A percentile compares a stretch with the other conserved stretches of the same genome.
phyloP scores from a whole-genome alignment of 768 basidiomycete species.

The Baorangia bicolor region DNA sequence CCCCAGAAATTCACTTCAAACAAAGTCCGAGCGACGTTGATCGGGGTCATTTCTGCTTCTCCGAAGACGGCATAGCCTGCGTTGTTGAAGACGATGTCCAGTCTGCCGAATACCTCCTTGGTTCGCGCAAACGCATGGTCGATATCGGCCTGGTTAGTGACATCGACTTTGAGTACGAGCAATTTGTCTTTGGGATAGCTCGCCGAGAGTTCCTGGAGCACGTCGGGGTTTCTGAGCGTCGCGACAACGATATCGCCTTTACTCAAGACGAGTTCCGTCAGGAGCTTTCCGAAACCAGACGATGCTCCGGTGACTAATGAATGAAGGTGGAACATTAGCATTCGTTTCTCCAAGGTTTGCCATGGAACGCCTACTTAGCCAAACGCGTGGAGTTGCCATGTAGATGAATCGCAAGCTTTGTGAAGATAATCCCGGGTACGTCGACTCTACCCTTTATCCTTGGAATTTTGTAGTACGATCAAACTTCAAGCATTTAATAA shows the following conservation, averaged over 20 bases:
- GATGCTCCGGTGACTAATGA: constrained; percentile 45
- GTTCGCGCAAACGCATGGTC: constrained; percentile 10
- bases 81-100: constrained; percentile 25
- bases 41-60: constrained; percentile 24
- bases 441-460: no score
- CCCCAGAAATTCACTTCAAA: constrained; percentile 33
- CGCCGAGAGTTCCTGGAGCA: constrained; percentile 7
- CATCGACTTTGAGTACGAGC: constrained; percentile 16
- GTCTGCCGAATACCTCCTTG: constrained; percentile 6
- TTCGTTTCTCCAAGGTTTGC: background rate
- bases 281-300: constrained; percentile 37
- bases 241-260: constrained; percentile 41
- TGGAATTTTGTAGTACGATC: no score
- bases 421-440: no score
- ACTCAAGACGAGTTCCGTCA: constrained; percentile 32
- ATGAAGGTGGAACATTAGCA: background rate
- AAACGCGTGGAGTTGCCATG: constrained; percentile 9
- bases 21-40: constrained; percentile 16
- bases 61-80: constrained; percentile 15
- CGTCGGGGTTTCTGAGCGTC: constrained; percentile 40
- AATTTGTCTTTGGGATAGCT: constrained; percentile 8
- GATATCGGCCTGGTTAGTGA: constrained; percentile 10
- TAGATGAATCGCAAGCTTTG: no score
- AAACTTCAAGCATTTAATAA: no score
- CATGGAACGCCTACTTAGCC: constrained; percentile 5